A percentile compares a stretch with the other conserved stretches of the same genome.
These are phyloP conservation scores for Auriscalpium vulgare DNA, from an alignment of 768 basidiomycete species.

Conservation along the genomic window DNA sequence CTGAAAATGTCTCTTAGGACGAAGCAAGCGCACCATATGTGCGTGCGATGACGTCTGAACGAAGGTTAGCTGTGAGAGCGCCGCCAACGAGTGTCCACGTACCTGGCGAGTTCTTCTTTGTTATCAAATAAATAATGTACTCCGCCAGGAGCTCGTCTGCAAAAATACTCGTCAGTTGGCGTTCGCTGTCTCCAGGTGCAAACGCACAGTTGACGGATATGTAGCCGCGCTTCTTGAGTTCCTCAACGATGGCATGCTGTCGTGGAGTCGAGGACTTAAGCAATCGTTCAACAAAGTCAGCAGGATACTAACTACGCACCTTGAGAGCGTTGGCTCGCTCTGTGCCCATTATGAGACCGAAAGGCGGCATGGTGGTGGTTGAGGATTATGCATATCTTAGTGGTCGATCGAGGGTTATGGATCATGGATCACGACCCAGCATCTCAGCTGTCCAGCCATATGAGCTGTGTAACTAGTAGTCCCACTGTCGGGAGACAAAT, in stretches of 20 bases:
- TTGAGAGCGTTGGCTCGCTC: constrained; percentile 67
- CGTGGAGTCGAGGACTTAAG: neutral
- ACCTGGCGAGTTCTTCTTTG: constrained; percentile 83
- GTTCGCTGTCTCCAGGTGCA: neutral
- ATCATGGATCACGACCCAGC: too few relatives aligned
- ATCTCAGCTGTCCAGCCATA: too few relatives aligned
- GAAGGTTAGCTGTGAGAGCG: constrained; percentile 1
- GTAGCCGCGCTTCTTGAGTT: constrained; percentile 66
- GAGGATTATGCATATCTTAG: neutral
- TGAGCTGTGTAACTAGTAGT: too few relatives aligned
- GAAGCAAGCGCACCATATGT: constrained; percentile 53
- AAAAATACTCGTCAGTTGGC: neutral
- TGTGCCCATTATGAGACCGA: constrained; percentile 72
- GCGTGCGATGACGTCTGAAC: constrained; percentile 71
- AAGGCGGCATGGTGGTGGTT: constrained; percentile 41
- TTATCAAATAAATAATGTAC: constrained; percentile 94
- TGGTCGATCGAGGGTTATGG: too few relatives aligned
- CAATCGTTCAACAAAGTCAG: neutral
- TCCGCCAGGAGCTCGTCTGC: constrained; percentile 88
- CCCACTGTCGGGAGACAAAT: too few relatives aligned
- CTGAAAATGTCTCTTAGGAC: neutral
- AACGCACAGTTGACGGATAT: constrained; percentile 67
- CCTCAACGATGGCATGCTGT: constrained; percentile 74
- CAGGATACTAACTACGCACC: constrained; percentile 29
- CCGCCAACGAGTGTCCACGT: constrained; percentile 19